phyloP scores from a whole-genome alignment of 768 basidiomycete species.

The Hypholoma sublateritium region DNA sequence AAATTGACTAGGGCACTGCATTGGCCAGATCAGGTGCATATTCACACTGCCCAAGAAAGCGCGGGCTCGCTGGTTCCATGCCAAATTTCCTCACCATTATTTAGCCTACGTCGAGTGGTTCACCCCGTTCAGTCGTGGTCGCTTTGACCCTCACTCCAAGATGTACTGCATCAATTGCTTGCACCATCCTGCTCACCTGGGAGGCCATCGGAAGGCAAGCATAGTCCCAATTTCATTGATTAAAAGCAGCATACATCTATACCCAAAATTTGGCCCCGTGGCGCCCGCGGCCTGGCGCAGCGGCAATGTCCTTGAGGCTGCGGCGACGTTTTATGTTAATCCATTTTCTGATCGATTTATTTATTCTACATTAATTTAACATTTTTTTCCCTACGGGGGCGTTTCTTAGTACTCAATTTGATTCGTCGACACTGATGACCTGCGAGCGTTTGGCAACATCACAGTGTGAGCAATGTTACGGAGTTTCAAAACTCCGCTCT shows the following conservation, averaged over 20 bases:
- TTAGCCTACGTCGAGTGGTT: slow-evolving; percentile 22
- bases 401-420: too few relatives aligned
- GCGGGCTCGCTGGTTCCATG: neutral
- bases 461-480: too few relatives aligned
- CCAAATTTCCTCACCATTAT: neutral
- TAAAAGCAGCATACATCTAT: slow-evolving; percentile 27
- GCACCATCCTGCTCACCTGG: neutral
- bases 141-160: slow-evolving; percentile 13
- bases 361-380: slow-evolving; percentile 15
- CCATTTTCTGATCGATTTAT: slow-evolving; percentile 26
- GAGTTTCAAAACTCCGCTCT: too few relatives aligned
- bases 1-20: neutral
- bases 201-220: slow-evolving; percentile 14
- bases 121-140: slow-evolving; percentile 8
- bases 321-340: slow-evolving; percentile 29
- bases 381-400: too few relatives aligned
- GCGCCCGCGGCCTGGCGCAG: slow-evolving; percentile 30
- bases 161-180: slow-evolving; percentile 24
- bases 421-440: too few relatives aligned
- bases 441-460: too few relatives aligned
- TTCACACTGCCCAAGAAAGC: slow-evolving; percentile 9
- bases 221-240: slow-evolving; percentile 25
- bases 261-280: slow-evolving; percentile 27
- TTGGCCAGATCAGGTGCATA: slow-evolving; percentile 10
- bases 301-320: slow-evolving; percentile 29